phyloP scores from a whole-genome alignment of 2,329 filamentous ascomycete genomes.

The Scolecobasidium constrictum region DNA sequence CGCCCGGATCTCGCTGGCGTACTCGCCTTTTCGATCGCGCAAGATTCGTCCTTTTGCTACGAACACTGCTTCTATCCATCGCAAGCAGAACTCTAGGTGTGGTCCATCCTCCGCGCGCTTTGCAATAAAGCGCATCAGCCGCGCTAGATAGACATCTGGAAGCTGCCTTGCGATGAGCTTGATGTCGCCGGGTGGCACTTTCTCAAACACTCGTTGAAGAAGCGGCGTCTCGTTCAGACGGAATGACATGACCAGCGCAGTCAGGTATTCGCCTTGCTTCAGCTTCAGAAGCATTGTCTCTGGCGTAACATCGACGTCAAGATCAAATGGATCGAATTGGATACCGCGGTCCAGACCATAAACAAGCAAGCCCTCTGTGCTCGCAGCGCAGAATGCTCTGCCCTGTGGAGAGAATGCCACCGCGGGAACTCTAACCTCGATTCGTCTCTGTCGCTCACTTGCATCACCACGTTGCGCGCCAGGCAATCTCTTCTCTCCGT shows the following conservation, averaged over 20 bases:
- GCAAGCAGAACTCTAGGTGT: constrained; percentile 86
- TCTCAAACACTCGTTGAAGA: constrained; percentile 76
- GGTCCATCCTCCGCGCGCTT: constrained; percentile 80
- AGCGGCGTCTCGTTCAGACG: constrained; percentile 79
- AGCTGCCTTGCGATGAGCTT: constrained; percentile 66
- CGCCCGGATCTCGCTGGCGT: constrained; percentile 74
- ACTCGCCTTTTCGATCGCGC: constrained; percentile 65
- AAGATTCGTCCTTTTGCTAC: constrained; percentile 78
- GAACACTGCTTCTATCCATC: constrained; percentile 79
- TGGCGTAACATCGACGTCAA: constrained; percentile 88
- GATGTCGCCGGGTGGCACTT: constrained; percentile 65
- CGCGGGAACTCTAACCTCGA: constrained; percentile 75
- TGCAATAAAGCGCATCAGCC: constrained; percentile 78
- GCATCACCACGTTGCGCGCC: constrained; percentile 83
- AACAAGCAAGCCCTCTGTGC: constrained; percentile 85
- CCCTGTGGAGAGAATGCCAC: constrained; percentile 85
- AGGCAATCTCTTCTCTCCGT: constrained; percentile 56
- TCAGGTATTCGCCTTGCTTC: constrained; percentile 70
- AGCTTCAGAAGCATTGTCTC: constrained; percentile 58
- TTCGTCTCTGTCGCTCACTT: constrained; percentile 61
- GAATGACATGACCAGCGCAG: constrained; percentile 94
- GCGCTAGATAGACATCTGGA: constrained; percentile 75
- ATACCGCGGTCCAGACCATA: constrained; percentile 80
- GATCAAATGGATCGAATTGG: constrained; percentile 90
- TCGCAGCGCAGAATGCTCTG: constrained; percentile 84